Percentiles rank a stretch among this genome's conserved stretches.
Conservation (phyloP, 2,329 filamentous ascomycete genomes). For the Blastomyces gilchristii region DNA sequence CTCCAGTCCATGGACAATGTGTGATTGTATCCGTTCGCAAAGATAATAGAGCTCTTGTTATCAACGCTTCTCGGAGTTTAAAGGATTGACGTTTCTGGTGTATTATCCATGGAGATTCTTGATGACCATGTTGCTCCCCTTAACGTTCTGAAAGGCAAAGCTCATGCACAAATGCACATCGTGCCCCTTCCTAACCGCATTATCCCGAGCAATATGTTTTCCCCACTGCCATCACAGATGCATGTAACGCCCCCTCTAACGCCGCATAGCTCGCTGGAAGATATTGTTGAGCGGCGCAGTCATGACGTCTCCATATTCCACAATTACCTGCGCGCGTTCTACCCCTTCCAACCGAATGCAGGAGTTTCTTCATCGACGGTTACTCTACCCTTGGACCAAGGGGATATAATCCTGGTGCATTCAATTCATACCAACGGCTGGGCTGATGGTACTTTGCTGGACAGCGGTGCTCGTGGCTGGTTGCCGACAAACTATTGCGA, state of each 20-base stretch:
- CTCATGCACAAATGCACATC: conserved; percentile 8
- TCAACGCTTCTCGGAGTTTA: neutral
- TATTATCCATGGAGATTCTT: conserved; percentile 11
- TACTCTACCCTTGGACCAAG: conserved; percentile 77
- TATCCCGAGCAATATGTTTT: conserved; percentile 11
- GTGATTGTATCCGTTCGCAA: neutral
- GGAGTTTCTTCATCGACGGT: conserved; percentile 74
- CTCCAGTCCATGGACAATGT: conserved; percentile 1
- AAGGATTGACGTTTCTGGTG: neutral
- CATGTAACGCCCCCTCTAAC: conserved; percentile 72
- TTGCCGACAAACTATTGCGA: conserved; percentile 98
- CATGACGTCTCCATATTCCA: conserved; percentile 61
- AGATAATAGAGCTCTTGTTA: neutral
- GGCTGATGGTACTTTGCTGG: conserved; percentile 87
- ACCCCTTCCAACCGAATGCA: conserved; percentile 75
- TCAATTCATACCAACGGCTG: conserved; percentile 97
- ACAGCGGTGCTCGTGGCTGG: conserved; percentile 83
- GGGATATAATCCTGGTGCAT: conserved; percentile 87
- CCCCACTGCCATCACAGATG: conserved; percentile 19
- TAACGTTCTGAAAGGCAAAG: conserved; percentile 12
- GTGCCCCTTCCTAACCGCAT: conserved; percentile 6
- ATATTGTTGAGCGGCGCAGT: conserved; percentile 37
- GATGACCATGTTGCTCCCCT: conserved; percentile 15
- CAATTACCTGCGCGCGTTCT: conserved; percentile 90
- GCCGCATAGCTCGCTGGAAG: conserved; percentile 54